Conservation (phyloP, 768 basidiomycete genomes). For the Lactifluus subvellereus region DNA sequence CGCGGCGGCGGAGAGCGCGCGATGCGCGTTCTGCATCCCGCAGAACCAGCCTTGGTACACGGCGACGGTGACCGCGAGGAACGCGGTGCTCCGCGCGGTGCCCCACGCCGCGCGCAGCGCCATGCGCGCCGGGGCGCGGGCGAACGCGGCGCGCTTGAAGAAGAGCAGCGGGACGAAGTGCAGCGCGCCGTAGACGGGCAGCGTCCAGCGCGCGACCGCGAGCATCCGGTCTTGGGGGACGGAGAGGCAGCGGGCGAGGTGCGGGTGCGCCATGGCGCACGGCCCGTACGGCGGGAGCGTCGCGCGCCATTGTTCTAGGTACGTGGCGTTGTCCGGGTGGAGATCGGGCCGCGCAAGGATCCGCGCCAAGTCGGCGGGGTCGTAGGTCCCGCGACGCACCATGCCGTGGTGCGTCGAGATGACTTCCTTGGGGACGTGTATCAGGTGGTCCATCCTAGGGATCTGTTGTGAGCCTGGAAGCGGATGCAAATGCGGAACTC, state of each 20-base stretch:
- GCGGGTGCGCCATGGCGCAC: conserved; percentile 78
- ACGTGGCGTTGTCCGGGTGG: conserved; percentile 44
- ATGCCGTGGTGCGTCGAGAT: conserved; percentile 57
- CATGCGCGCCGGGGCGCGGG: conserved; percentile 60
- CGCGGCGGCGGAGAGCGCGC: conserved; percentile 34
- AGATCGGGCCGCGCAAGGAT: conserved; percentile 47
- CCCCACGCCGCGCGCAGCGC: conserved; percentile 60
- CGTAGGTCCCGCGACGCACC: conserved; percentile 51
- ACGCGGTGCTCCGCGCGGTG: conserved; percentile 78
- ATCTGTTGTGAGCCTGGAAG: not conserved
- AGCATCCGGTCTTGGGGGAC: conserved; percentile 69
- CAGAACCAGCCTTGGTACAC: conserved; percentile 77
- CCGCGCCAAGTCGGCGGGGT: conserved; percentile 51
- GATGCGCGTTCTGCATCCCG: conserved; percentile 56
- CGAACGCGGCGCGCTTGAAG: conserved; percentile 67
- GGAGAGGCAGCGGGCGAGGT: conserved; percentile 50
- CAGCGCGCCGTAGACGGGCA: conserved; percentile 80
- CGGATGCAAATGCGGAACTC: not conserved
- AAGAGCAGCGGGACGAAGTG: conserved; percentile 85
- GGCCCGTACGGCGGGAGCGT: conserved; percentile 45
- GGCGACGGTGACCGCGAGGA: conserved; percentile 76
- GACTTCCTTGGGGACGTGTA: conserved; percentile 53
- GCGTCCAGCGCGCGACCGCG: conserved; percentile 77
- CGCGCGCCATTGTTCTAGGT: conserved; percentile 38
- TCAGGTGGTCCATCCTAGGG: conserved; percentile 38